Conservation (phyloP, 345 rosid species). For the Excoecaria cochinchinensis region DNA sequence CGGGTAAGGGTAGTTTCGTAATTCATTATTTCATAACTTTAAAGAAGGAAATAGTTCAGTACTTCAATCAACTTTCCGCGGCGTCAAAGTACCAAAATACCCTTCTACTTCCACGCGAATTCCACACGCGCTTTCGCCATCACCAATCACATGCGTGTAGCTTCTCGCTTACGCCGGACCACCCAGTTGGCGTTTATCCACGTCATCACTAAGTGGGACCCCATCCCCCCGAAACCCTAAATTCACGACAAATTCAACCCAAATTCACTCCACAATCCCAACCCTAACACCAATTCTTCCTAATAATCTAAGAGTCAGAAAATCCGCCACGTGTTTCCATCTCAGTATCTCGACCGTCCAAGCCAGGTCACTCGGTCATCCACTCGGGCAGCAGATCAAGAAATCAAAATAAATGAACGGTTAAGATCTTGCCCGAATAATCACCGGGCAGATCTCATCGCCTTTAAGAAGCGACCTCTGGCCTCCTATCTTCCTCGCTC, state of each 20-base stretch:
- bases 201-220: constrained; percentile 36
- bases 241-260: constrained; percentile 44
- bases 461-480: constrained; percentile 52
- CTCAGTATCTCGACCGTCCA: constrained; percentile 32
- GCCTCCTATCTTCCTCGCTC: constrained; percentile 46
- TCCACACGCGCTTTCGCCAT: constrained; percentile 8
- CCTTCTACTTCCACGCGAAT: constrained; percentile 12
- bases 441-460: constrained; percentile 50
- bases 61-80: background rate
- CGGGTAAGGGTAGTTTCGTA: background rate
- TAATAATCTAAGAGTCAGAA: constrained; percentile 14
- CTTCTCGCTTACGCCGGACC: constrained; percentile 40
- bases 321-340: constrained; percentile 21
- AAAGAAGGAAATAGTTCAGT: background rate
- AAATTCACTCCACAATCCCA: constrained; percentile 35
- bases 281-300: background rate
- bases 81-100: background rate
- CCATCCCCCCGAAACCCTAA: constrained; percentile 31
- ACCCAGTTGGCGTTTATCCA: constrained; percentile 38
- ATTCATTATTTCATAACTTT: background rate
- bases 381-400: constrained; percentile 28
- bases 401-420: constrained; percentile 15
- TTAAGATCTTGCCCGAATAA: constrained; percentile 32
- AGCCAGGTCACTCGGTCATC: constrained; percentile 51
- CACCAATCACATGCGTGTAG: constrained; percentile 32